Base-by-base conservation (phyloP, 495 filamentous ascomycete species). In the Xylaria intraflava region DNA sequence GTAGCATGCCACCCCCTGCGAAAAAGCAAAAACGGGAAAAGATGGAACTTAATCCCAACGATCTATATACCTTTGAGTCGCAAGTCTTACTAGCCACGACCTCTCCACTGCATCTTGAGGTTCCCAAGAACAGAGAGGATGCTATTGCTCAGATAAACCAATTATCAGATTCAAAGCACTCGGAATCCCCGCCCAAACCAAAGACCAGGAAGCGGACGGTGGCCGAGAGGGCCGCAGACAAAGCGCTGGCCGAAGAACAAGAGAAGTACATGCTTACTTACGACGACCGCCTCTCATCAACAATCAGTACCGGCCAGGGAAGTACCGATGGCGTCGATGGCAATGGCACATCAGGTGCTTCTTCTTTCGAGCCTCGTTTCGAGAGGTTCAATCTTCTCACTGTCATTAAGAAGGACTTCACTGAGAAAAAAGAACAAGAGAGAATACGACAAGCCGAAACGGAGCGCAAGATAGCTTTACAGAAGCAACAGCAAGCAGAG, bases 151-250 rank as follows among this genome's bases (percentile, higher is more conserved):
- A 92, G 10, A 73, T 96, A 6, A 79, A 89, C 42, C 72, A 77
- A 30, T 70, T 94, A 62, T 74, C 79, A 44, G 84, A 90, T 70
- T 85, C 90, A 1, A 79, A 88, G 10, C 89, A 96, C 61, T 77
- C 77, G 12, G 78, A 85, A 49, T 76, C 81, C 27, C 83, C 88
- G 27, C 92, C 94, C 1, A 77, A 85, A 46, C 90, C 89, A 14
- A 96, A 95, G 74, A 81, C 83, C 22, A 79, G 94, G 52, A 97
- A 99, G 77, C 81, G 92, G 52, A 99, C 93, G 0, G 84, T 90
- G 10, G 93, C 94, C 6, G 91, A 99, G 61, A 78, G 96, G 67
- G 92, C 87, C 27, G 91, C 90, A 2, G 93, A 97, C 64, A 90
- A 97, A 65, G 91, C 93, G 0, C 72, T 88, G 53, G 89, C 89